These are phyloP conservation scores for Harringtonia lauricola DNA, from an alignment of 2,329 filamentous ascomycete genomes.

Conservation along the genomic window DNA sequence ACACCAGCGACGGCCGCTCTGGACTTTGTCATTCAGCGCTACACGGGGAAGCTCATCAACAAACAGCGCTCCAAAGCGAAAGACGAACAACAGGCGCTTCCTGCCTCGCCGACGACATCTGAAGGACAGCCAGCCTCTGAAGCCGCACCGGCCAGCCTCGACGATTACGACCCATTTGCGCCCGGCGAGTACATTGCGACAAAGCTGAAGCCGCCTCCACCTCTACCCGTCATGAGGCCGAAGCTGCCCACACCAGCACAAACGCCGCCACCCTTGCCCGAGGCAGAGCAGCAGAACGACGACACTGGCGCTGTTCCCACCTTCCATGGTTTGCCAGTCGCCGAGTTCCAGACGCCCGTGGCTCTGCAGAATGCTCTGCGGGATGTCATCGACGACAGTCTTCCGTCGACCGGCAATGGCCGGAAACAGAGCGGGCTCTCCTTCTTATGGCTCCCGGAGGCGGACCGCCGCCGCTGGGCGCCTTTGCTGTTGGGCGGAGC, in stretches of 20 bases:
- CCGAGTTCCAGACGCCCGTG: constrained; percentile 34
- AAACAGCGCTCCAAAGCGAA: neutral
- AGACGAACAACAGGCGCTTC: neutral
- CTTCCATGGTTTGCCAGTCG: constrained; percentile 33
- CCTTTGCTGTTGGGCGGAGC: constrained; percentile 33
- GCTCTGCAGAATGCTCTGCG: constrained; percentile 47
- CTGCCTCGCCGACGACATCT: neutral
- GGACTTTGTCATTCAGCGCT: constrained; percentile 34
- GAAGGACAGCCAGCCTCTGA: constrained; percentile 6
- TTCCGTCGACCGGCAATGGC: constrained; percentile 23
- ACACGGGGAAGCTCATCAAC: constrained; percentile 17
- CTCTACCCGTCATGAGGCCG: neutral
- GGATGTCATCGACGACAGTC: constrained; percentile 37
- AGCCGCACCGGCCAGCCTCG: constrained; percentile 5
- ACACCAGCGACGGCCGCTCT: constrained; percentile 29
- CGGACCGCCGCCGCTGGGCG: constrained; percentile 38
- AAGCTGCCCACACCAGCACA: constrained; percentile 12
- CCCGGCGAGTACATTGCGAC: constrained; percentile 5
- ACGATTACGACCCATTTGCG: constrained; percentile 37
- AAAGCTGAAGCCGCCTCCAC: neutral
- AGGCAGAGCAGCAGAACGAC: constrained; percentile 5
- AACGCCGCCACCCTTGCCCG: constrained; percentile 24
- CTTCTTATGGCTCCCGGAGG: no score
- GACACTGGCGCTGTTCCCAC: constrained; percentile 2
- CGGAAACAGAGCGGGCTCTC: no score